Conservation (phyloP, 768 basidiomycete species). For the Suillus occidentalis region DNA sequence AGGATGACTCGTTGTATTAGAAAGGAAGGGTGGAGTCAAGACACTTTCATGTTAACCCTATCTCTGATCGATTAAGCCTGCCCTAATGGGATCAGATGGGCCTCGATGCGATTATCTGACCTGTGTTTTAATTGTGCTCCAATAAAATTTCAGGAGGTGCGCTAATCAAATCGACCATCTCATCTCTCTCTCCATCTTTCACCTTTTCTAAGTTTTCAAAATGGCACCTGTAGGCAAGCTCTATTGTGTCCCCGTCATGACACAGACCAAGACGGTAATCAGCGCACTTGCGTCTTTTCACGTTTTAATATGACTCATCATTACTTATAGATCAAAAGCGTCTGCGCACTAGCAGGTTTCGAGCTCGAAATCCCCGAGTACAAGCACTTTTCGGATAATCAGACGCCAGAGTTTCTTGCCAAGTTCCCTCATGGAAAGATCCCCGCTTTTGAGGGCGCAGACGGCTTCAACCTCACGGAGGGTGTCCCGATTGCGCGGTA, state of each 20-base stretch:
- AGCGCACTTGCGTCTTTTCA: slow-evolving; percentile 7
- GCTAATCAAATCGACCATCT: slow-evolving; percentile 5
- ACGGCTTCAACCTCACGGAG: slow-evolving; percentile 83
- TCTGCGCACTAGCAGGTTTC: slow-evolving; percentile 60
- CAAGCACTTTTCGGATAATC: slow-evolving; percentile 65
- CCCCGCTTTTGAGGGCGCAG: slow-evolving; percentile 73
- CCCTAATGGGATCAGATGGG: slow-evolving; percentile 13
- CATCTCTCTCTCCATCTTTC: slow-evolving; percentile 17
- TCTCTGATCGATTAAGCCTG: slow-evolving; percentile 31
- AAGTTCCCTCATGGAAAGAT: slow-evolving; percentile 86
- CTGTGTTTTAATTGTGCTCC: slow-evolving; percentile 9
- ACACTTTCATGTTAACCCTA: background rate
- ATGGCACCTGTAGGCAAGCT: slow-evolving; percentile 67
- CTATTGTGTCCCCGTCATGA: slow-evolving; percentile 47
- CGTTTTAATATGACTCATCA: slow-evolving; percentile 3
- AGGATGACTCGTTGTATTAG: background rate
- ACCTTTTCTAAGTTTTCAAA: slow-evolving; percentile 30
- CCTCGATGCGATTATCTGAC: slow-evolving; percentile 13
- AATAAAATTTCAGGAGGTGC: slow-evolving; percentile 18
- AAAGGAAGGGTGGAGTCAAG: background rate
- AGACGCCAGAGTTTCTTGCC: slow-evolving; percentile 62
- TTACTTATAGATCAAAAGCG: slow-evolving; percentile 47
- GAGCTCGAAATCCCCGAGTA: slow-evolving; percentile 54
- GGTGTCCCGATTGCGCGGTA: slow-evolving; percentile 81
- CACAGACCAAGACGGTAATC: slow-evolving; percentile 48